Evolutionary conservation across 495 filamentous ascomycete genomes (phyloP), one percentile per base, ranked within the genome.

Genomic region (Parathielavia hyrcaniae): DNA sequence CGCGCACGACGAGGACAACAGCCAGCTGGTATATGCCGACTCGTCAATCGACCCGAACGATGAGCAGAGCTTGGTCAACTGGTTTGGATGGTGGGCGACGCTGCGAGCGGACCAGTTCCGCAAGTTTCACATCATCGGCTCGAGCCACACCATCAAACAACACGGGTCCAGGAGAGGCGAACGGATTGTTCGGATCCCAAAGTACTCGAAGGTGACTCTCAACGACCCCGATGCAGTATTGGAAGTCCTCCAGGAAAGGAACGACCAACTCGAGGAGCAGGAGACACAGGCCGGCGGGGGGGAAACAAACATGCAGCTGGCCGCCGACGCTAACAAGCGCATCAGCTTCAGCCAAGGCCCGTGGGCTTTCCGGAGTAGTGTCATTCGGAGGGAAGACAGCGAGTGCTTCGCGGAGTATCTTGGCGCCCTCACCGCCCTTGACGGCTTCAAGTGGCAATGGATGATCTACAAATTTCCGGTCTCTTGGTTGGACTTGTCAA

Each of bases 71-170:
- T 59, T 81, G 4, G 71, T 81, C 1, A 77, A 79, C 47, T 80
- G 74, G 74, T 81, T 79, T 54, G 79, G 78, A 17, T 77, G 70
- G 68, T 82, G 79, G 79, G 67, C 78, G n/a, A 68, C 61, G 17
- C 5, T 67, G 55, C 72, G 76, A 34, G 62, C 75, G 9, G 76
- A 81, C 52, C 69, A 66, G 49, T 79, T 71, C 55, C 72, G 74
- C 17, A 75, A 71, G 60, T 78, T 79, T 39, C 63, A 70, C 32
- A 74, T 81, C 12, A 59, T 81, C 14, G 78, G 79, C 12, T 76
- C 74, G 2, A 69, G 64, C 53, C 48, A 55, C 13, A 51, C 14
- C 1, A 73, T 56, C 20, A 66, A 61, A 5, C 23, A 20, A 11
- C 50, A 16, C n/a, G 52, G 48, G 0, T 58, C 38, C 38, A 63